phyloP scores from a whole-genome alignment of 306 rosid species.

The Cicer pinnatifidum region DNA sequence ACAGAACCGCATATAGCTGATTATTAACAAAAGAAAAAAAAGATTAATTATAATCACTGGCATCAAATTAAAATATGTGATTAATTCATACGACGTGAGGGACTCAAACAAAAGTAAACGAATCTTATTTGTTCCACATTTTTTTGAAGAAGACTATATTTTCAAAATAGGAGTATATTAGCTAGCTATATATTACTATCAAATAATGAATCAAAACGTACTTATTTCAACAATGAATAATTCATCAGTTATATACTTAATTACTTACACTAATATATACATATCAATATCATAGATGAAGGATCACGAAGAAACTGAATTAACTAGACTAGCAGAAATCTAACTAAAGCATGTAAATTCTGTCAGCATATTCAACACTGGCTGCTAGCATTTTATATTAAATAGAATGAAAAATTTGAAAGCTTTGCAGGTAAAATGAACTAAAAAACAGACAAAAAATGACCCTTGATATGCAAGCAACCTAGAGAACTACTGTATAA shows the following conservation, averaged over 20 bases:
- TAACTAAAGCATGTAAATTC: background rate
- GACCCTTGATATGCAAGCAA: conserved; percentile 34
- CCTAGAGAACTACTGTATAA: background rate
- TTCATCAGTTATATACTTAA: background rate
- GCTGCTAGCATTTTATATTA: background rate
- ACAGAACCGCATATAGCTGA: conserved; percentile 79
- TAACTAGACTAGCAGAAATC: background rate
- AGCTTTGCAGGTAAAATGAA: background rate
- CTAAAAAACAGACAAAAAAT: background rate
- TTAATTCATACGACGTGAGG: background rate
- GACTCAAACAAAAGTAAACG: background rate
- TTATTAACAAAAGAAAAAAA: conserved; percentile 33
- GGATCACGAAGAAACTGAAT: background rate
- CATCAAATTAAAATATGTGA: conserved; percentile 14
- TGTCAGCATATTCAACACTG: background rate
- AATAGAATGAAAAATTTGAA: background rate
- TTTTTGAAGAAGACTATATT: background rate
- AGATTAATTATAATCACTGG: conserved; percentile 2
- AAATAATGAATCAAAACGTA: background rate
- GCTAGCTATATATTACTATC: no score
- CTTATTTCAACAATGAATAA: background rate
- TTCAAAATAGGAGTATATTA: background rate
- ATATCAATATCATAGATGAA: background rate
- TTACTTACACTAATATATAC: background rate
- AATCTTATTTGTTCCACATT: background rate